Conservation (phyloP, 2,329 filamentous ascomycete genomes). For the Exophiala alcalophila region DNA sequence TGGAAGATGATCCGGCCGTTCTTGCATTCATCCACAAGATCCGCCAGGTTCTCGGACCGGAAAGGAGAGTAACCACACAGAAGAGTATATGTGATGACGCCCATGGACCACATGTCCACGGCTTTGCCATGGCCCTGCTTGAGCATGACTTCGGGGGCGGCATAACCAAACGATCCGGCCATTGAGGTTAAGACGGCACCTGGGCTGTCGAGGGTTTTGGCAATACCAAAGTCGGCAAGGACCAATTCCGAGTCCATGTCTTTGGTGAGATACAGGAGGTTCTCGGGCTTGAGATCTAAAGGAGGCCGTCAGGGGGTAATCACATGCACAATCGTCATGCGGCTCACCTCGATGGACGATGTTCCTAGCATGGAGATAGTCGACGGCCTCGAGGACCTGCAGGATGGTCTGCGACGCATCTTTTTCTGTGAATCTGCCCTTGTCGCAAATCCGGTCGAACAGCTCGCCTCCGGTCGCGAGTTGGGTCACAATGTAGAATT, state of each 20-base stretch:
- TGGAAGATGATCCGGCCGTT: constrained; percentile 85
- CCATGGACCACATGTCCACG: constrained; percentile 99
- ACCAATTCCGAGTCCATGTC: constrained; percentile 79
- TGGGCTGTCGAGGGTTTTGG: constrained; percentile 91
- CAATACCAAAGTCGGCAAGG: constrained; percentile 95
- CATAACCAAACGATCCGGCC: constrained; percentile 97
- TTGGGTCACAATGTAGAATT: constrained; percentile 99
- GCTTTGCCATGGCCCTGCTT: constrained; percentile 97
- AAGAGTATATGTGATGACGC: constrained; percentile 96
- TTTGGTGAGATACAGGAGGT: constrained; percentile 85
- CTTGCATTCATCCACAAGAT: constrained; percentile 92
- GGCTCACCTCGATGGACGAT: constrained; percentile 85
- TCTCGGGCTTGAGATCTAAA: constrained; percentile 93
- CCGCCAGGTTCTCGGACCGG: constrained; percentile 86
- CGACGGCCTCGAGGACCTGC: constrained; percentile 86
- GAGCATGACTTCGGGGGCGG: constrained; percentile 96
- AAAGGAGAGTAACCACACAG: constrained; percentile 98
- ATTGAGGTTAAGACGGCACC: constrained; percentile 94
- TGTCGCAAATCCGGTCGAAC: constrained; percentile 96
- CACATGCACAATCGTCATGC: background rate
- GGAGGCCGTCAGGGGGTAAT: constrained; percentile 21
- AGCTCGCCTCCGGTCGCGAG: constrained; percentile 92
- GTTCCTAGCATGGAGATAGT: constrained; percentile 91
- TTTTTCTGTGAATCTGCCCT: constrained; percentile 97
- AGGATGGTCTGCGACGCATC: constrained; percentile 94